Evolutionary conservation across 176 grass and related monocot genomes (phyloP).

Genomic region (Chrysopogon serrulatus): DNA sequence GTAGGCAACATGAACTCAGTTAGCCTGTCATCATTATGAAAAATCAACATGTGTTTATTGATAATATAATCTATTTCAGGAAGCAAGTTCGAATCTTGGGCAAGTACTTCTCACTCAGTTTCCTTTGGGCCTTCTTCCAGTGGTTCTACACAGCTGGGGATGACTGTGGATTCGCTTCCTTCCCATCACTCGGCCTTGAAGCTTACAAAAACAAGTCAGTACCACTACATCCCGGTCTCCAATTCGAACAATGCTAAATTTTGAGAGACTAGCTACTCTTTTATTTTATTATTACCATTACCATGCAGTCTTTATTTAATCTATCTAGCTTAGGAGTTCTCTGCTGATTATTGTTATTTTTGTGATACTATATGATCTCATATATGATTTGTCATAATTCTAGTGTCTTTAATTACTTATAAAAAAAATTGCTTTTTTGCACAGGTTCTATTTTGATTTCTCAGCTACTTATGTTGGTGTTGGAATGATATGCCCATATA

Average conservation of each 20-base stretch:
- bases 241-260: background rate
- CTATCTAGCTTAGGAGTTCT: background rate
- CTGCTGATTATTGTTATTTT: background rate
- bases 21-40: background rate
- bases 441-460: slow-evolving; percentile 80
- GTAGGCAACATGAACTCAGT: slow-evolving; percentile 14
- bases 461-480: slow-evolving; percentile 80
- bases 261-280: background rate
- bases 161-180: slow-evolving; percentile 50
- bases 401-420: background rate
- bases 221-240: background rate
- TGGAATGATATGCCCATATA: slow-evolving; percentile 88
- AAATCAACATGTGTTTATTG: background rate
- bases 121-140: slow-evolving; percentile 87
- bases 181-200: slow-evolving; percentile 66
- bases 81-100: slow-evolving; percentile 62
- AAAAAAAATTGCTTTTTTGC: background rate
- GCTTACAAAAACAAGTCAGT: slow-evolving; percentile 60
- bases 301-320: background rate
- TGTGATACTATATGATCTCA: background rate
- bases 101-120: slow-evolving; percentile 61
- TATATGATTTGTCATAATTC: background rate
- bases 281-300: background rate
- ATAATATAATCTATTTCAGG: slow-evolving; percentile 43
- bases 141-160: slow-evolving; percentile 90